Percentiles rank a stretch among this genome's conserved stretches.
Conservation (phyloP, 495 filamentous ascomycete species). For the Trichoderma erinaceum region DNA sequence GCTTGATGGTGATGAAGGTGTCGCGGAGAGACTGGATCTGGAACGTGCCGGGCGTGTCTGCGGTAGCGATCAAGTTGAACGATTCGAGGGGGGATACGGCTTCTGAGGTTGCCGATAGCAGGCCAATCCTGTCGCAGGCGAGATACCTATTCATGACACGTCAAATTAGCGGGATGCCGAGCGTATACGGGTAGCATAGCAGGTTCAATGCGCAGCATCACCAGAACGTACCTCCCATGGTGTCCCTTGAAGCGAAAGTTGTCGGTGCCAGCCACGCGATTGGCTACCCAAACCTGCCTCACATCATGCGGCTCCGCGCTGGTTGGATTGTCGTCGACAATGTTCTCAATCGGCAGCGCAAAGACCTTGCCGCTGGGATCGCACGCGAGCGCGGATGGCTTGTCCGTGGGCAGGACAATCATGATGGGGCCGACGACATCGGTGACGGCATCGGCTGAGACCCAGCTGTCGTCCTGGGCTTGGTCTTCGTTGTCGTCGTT, state of each 20-base stretch:
- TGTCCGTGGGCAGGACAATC: slow-evolving; percentile 64
- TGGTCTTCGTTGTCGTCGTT: slow-evolving; percentile 37
- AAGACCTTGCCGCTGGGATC: slow-evolving; percentile 84
- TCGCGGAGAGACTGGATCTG: slow-evolving; percentile 60
- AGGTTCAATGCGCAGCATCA: too few species aligned
- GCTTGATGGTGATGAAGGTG: slow-evolving; percentile 52
- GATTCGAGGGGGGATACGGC: slow-evolving; percentile 79
- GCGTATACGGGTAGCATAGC: too few species aligned
- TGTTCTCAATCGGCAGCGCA: slow-evolving; percentile 69
- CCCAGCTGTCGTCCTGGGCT: slow-evolving; percentile 77
- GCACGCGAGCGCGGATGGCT: slow-evolving; percentile 67
- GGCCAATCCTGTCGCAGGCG: slow-evolving; percentile 73
- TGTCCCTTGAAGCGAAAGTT: slow-evolving; percentile 77
- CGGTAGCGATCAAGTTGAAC: slow-evolving; percentile 60
- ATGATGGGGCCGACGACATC: slow-evolving; percentile 85
- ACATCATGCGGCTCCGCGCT: slow-evolving; percentile 93
- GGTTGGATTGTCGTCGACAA: slow-evolving; percentile 66
- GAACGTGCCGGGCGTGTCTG: slow-evolving; percentile 59
- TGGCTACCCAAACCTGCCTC: slow-evolving; percentile 91
- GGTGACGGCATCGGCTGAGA: slow-evolving; percentile 64
- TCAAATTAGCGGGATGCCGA: neutral
- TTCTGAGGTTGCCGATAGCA: slow-evolving; percentile 67
- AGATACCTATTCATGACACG: slow-evolving; percentile 49
- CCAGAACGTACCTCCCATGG: slow-evolving; percentile 63
- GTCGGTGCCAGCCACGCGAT: slow-evolving; percentile 74